Percentiles rank a stretch among this genome's conserved stretches.
phyloP scores from a whole-genome alignment of 1,284 basidiomycete species.

The Volvariella volvacea region DNA sequence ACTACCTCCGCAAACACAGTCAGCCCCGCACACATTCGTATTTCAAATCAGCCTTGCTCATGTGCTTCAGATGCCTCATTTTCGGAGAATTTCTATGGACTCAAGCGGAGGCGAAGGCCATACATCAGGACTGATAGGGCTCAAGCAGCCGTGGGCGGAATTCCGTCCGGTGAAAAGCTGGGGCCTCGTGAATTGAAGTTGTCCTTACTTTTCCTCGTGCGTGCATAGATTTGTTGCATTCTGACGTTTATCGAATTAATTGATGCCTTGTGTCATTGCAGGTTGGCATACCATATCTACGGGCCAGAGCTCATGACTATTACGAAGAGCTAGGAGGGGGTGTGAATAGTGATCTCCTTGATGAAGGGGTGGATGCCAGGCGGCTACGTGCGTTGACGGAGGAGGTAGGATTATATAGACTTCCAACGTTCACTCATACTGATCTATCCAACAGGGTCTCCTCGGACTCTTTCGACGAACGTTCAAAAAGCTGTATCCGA shows the following conservation, averaged over 20 bases:
- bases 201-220: constrained; percentile 74
- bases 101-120: constrained; percentile 72
- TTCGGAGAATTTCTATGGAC: constrained; percentile 89
- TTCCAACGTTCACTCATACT: constrained; percentile 5
- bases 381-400: constrained; percentile 41
- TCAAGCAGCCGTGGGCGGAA: constrained; percentile 58
- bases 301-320: constrained; percentile 85
- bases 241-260: background rate
- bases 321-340: constrained; percentile 89
- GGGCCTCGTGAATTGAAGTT: constrained; percentile 57
- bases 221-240: constrained; percentile 18
- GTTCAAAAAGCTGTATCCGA: constrained; percentile 79
- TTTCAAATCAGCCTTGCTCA: background rate
- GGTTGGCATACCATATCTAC: constrained; percentile 86
- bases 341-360: constrained; percentile 56
- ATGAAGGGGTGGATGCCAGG: constrained; percentile 40
- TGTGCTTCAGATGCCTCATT: constrained; percentile 70
- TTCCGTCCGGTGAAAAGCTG: constrained; percentile 59
- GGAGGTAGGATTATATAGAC: constrained; percentile 30
- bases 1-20: constrained; percentile 87
- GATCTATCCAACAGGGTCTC: constrained; percentile 23
- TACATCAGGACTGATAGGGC: constrained; percentile 63
- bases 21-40: constrained; percentile 16
- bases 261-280: constrained; percentile 21
- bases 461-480: constrained; percentile 43